Evolutionary conservation across 2,329 filamentous ascomycete genomes (phyloP).

Genomic region (Beauveria caledonica): DNA sequence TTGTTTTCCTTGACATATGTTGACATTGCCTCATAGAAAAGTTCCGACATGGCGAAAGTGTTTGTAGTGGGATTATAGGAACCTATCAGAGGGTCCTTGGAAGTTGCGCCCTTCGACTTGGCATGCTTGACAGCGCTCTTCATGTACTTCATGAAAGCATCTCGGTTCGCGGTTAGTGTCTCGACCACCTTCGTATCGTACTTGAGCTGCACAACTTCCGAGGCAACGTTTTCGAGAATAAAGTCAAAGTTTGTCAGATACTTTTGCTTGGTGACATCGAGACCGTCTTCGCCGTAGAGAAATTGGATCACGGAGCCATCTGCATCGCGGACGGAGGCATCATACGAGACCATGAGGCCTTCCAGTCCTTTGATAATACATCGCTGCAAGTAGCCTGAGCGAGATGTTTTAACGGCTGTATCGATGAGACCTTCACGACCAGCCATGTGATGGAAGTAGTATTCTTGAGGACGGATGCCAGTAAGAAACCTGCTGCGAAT

Average conservation of each 20-base stretch:
- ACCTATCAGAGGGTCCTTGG: conserved; percentile 67
- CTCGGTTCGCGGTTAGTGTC: conserved; percentile 42
- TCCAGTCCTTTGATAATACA: conserved; percentile 99
- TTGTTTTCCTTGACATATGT: conserved; percentile 74
- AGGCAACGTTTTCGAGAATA: conserved; percentile 75
- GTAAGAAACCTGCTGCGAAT: conserved; percentile 96
- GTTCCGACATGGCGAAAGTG: conserved; percentile 82
- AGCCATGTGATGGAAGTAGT: conserved; percentile 99
- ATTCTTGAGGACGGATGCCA: conserved; percentile 92
- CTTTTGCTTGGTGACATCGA: conserved; percentile 90
- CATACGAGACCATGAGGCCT: conserved; percentile 83
- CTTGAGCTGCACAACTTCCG: conserved; percentile 68
- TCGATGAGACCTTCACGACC: conserved; percentile 97
- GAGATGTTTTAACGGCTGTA: conserved; percentile 95
- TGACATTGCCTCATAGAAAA: conserved; percentile 64
- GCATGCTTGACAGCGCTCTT: conserved; percentile 73
- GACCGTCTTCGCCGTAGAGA: conserved; percentile 89
- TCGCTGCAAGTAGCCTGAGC: conserved; percentile 91
- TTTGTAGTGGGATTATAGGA: conserved; percentile 67
- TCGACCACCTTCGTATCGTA: conserved; percentile 46
- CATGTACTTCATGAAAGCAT: conserved; percentile 64
- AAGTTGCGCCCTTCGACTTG: conserved; percentile 45
- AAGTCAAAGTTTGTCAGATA: conserved; percentile 89
- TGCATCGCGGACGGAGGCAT: conserved; percentile 86
- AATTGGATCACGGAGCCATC: conserved; percentile 94